Evolutionary conservation across 257 asterid genomes (phyloP), one percentile per base, ranked within the genome.

Genomic region (Ballota nigra): DNA sequence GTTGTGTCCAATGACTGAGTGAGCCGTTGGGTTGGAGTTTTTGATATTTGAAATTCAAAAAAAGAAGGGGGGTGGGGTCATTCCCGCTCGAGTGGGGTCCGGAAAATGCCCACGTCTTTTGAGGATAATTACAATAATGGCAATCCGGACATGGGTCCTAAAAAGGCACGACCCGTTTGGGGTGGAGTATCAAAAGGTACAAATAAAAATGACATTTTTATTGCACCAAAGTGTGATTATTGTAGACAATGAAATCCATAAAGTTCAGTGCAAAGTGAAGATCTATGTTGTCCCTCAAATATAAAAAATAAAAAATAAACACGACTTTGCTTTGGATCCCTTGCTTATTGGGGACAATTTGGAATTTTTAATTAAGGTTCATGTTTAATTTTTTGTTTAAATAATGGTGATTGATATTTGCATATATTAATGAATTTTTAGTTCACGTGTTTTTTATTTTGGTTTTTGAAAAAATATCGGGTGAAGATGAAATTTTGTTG

Each of bases 31-130:
- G 67, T 65, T 68, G 73, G 53, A 43, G 41, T 10, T 18, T 52
- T 13, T 33, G 31, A 53, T 53, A 45, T 82, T 87, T 86, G 90
- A 88, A 88, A 79, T 86, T 86, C 87, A 77, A 88, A 84, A 70
- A 10, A 38, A 19, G 64, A 29, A 49, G 12, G 40, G 64, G 12
- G 61, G 77, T 45, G 63, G 77, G 63, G 3, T 40, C 70, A 49
- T 80, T n/a, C 89, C 86, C 92, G 89, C 89, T 84, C 76, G 57
- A 60, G 57, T 60, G 19, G 38, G 15, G 40, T 34, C 20, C 7
- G 7, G 40, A 10, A 64, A 63, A 52, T 16, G 65, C 33, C 76
- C 83, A 22, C 77, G 38, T 13, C 19, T 13, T 49, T 68, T 12
- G 15, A 13, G 41, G 9, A 16, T 67, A 84, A 70, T 82, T 78